Evolutionary conservation across 768 basidiomycete species (phyloP), one percentile per base, ranked within the genome.

Genomic region (Fistulinella prunicolor): DNA sequence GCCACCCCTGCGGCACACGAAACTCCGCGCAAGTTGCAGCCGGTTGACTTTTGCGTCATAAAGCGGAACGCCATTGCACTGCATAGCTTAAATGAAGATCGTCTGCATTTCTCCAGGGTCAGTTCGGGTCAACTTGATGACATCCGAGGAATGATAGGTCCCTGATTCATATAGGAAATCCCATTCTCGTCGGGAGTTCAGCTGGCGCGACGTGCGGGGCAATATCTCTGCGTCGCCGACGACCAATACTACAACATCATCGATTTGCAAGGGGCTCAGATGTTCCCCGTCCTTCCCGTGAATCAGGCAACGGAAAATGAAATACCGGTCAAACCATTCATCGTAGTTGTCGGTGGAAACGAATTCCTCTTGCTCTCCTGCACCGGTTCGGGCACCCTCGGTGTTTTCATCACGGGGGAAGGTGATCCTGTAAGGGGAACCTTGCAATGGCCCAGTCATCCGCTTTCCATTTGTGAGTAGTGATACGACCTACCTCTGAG

Each of bases 391-490:
- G 82, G 78, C 44, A 89, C 89, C 0, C 72, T 97, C 34, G 94
- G 94, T 0, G 70, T 98, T 9, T 98, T 97, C 57, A 75, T 97
- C 54, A 90, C 80, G 13, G 80, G 83, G 0, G 79, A 81, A 2
- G 94, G 92, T 0, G 93, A 95, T 65, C 92, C 94, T 5, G 85
- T 92, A 8, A 78, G 94, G 38, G 93, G 93, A 2, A 94, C 94
- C 2, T 70, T 96, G 37, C 80, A 91, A 61, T 96, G 92, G 90
- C 76, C 82, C 3, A 78, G 73, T 42, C 83, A 94, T 71, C 90
- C 93, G 0, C 70, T 81, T 20, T 78, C 83, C 17, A 70, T 92
- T 30, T 83, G 91, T 94, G 59, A 61, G 87, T 79, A 29, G 4
- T 32, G 19, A 37, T 38, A 8, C 32, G 7, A n/a, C 17, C 9